Evolutionary conservation across 2,329 filamentous ascomycete genomes (phyloP), one percentile per base, ranked within the genome.

Genomic region (Trichoderma citrinoviride): DNA sequence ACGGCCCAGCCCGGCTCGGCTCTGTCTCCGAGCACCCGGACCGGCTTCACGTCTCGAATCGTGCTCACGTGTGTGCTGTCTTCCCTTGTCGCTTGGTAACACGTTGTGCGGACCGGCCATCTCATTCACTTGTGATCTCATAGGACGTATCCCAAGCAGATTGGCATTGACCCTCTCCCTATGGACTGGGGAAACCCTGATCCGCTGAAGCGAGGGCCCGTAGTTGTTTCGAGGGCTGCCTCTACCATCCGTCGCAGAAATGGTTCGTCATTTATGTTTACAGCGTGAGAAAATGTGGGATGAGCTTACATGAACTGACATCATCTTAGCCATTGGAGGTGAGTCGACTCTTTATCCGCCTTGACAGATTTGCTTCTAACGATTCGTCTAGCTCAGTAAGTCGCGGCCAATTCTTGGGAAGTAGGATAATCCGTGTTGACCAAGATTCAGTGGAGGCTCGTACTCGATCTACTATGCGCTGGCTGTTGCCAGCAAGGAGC

Each of bases 401-500:
- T 69, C 14, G 43, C 10, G 14, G 55, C 6, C 43, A 58, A 19
- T 19, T 37, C 15, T 44, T 44, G 19, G 17, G 14, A 33, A 37
- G 12, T 3, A 19, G 44, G 41, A 10, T 19, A 7, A 47, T 37
- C 5, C 7, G n/a, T 43, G 41, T 55, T 56, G 6, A 47, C 29
- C 40, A 12, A 23, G 47, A 17, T 54, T 14, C n/a, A 80, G 78
- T 44, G 94, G 95, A 68, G 94, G 95, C 65, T 97, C 93, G 5
- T 98, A 99, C 77, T 93, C 92, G 67, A 94, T 97, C 69, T 98
- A 98, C 80, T 93, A 96, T 74, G 94, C 94, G 23, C 84, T 98
- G 29, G 94, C 94, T 14, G 88, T 98, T 69, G 94, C 94, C 23
- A 95, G 92, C 75, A 93, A 94, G 72, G 90, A 98, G 75, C 85